Evolutionary conservation across 78 protist species (phyloP), one percentile per base, ranked within the genome.

Genomic region (Dictyostelium capitatum): DNA sequence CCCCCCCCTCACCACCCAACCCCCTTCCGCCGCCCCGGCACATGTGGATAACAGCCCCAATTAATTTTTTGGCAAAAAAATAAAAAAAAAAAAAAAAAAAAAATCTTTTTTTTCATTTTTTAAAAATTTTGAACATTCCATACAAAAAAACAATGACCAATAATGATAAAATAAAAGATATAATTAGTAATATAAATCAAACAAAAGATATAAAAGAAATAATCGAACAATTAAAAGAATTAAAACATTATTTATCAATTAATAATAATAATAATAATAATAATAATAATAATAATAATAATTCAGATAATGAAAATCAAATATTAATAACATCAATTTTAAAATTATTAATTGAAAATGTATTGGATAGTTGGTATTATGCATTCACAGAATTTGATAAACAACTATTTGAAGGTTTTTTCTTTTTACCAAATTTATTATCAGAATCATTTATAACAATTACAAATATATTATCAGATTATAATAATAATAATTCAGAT

Each of bases 371-470:
- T 73, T 83, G 91, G 91, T 83, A 73, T 57, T 70, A 46, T 19
- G 91, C 82, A 56, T 72, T 83, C 72, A 54, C 57, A n/a, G 91
- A 70, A 15, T 20, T 41, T 65, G 79, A 83, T 9, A 83, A 62
- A 56, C 48, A 41, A 46, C 28, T 53, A 6, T 83, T 83, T 57
- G 80, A 83, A 56, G 37, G 47, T 12, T 43, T 83, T 12, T 83
- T 83, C 54, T 25, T 56, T 51, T 32, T 37, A 12, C 46, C 28
- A 15, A 23, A 30, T 46, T 15, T 47, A 30, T n/a, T 72, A 19
- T 30, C 75, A 12, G 91, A 83, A 30, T 50, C 91, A 32, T 83
- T 37, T 32, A 46, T 83, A 56, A 41, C 37, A 14, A 10, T 70
- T n/a, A 43, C 91, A 30, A 62, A 28, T 0, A 43, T 53, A 19